A percentile compares a stretch with the other conserved stretches of the same genome.
These are phyloP conservation scores for Eucalyptus cladocalyx DNA, from an alignment of 345 rosid species.

Conservation along the genomic window DNA sequence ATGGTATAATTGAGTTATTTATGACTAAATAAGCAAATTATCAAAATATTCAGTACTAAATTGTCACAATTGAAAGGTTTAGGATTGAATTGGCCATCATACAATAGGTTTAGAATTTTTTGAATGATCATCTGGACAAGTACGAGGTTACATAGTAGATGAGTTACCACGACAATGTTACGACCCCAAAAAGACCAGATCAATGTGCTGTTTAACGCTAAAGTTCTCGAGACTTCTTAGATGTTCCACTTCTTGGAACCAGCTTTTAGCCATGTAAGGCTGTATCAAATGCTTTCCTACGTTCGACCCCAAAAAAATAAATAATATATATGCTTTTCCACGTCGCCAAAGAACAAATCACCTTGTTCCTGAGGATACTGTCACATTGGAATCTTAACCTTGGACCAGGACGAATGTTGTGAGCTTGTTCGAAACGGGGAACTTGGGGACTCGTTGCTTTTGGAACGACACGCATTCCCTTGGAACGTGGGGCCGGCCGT, in stretches of 20 bases:
- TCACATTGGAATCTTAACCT: neutral
- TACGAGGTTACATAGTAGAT: too few species aligned
- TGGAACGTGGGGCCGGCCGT: neutral
- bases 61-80: rapidly evolving
- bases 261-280: neutral
- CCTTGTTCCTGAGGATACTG: neutral
- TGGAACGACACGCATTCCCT: neutral
- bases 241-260: neutral
- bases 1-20: rapidly evolving
- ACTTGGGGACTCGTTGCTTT: neutral
- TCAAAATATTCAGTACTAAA: too few species aligned
- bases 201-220: neutral
- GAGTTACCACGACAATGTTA: neutral
- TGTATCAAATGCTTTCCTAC: neutral
- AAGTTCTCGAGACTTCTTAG: neutral
- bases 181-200: neutral
- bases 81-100: rapidly evolving
- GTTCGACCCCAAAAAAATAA: too few species aligned
- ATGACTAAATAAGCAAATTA: too few species aligned
- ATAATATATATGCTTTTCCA: rapidly evolving
- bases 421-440: neutral
- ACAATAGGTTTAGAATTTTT: too few species aligned
- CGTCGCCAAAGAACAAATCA: neutral
- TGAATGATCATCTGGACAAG: too few species aligned
- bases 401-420: neutral